Evolutionary conservation across 257 asterid genomes (phyloP), one percentile per base, ranked within the genome.

Genomic region (Apocynum venetum): DNA sequence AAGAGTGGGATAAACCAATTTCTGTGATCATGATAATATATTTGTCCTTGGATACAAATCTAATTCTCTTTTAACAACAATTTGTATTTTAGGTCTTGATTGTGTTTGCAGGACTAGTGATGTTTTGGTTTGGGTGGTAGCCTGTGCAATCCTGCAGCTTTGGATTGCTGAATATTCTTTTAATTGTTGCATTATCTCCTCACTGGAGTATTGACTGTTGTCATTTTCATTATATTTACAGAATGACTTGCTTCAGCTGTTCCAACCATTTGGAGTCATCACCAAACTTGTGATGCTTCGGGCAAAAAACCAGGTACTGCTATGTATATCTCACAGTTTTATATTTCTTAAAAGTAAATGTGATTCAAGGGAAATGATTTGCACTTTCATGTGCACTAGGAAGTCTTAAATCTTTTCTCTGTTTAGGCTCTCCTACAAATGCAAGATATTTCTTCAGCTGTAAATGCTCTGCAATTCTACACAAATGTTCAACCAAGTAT

Each of bases 201-300:
- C 15, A 13, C 3, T 48, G 38, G 25, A 43, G 38, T 55, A 59
- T 13, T 57, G 40, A 7, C 6, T 12, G 60, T 49, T 61, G 25
- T 35, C 38, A 75, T 60, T 47, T 53, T 41, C 46, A 5, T 71
- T 84, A 17, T 75, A 59, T 64, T 77, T 74, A 80, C 89, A 96
- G 99, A 96, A 88, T 87, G 99, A 96, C 80, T 88, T 93, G 89
- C 94, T 96, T 82, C 99, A 89, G 93, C 90, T 96, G 66, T 93
- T 96, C 89, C 99, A 96, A 85, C 98, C 99, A 79, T 96, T 93
- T 83, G 99, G 99, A 44, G 94, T 87, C 66, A 86, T 91, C 82
- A 89, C 93, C 83, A 93, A 93, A 81, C 98, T 93, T 80, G 98
- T 96, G 84, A 91, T 96, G 97, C 98, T 96, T 86, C 91, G 99